phyloP scores from a whole-genome alignment of 345 rosid genomes.

The Boechera stricta region DNA sequence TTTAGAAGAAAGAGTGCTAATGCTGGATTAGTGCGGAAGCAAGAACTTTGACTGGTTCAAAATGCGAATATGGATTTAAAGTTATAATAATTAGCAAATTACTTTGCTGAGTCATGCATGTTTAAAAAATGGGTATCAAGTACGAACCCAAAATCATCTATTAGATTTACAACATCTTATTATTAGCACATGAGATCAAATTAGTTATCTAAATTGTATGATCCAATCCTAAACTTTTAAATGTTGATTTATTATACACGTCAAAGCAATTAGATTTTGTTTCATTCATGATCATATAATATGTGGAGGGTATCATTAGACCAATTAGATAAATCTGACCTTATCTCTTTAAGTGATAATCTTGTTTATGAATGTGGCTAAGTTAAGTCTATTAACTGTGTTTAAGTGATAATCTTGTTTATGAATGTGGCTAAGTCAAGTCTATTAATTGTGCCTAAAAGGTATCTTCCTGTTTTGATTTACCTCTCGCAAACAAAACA shows the following conservation, averaged over 20 bases:
- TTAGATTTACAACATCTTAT: not conserved
- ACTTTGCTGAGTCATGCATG: constrained; percentile 10
- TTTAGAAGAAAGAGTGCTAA: constrained; percentile 30
- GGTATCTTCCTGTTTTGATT: constrained; percentile 35
- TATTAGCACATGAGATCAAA: not conserved
- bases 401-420: no score
- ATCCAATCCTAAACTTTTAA: not conserved
- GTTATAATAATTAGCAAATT: not conserved
- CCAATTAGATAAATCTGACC: constrained; percentile 2
- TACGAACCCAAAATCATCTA: not conserved
- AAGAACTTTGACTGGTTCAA: constrained; percentile 37
- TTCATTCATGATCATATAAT: not conserved
- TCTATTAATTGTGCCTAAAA: not conserved
- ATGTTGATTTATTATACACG: not conserved
- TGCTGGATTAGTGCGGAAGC: constrained; percentile 44
- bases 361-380: constrained; percentile 6
- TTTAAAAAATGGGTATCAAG: not conserved
- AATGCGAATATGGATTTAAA: constrained; percentile 18
- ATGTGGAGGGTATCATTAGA: not conserved
- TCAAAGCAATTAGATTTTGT: not conserved
- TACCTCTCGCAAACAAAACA: constrained; percentile 18
- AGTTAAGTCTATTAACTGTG: no score
- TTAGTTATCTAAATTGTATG: not conserved
- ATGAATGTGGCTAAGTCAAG: not conserved
- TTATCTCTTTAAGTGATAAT: constrained; percentile 19